Percentiles rank a stretch among this genome's conserved stretches.
Conservation (phyloP, 176 grass and related monocot genomes). For the Raddia distichophylla region DNA sequence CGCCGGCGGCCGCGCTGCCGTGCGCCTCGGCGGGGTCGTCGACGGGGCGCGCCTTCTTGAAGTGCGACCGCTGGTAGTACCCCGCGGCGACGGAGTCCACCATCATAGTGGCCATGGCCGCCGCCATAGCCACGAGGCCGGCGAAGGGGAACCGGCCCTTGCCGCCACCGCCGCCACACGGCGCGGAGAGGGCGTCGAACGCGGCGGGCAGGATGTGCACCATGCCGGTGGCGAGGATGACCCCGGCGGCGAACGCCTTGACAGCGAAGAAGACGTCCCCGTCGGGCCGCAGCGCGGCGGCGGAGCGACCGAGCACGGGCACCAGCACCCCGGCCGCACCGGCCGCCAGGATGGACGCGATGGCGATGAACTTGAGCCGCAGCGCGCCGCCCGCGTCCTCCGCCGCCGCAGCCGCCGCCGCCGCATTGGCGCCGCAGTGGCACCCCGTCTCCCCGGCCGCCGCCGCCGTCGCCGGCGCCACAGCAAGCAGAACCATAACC, state of each 20-base stretch:
- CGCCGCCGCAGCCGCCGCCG: background rate
- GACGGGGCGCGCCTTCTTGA: constrained; percentile 50
- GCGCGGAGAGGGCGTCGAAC: constrained; percentile 51
- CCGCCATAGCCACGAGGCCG: constrained; percentile 67
- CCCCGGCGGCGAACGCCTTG: constrained; percentile 87
- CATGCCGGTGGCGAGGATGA: constrained; percentile 90
- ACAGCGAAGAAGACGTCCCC: constrained; percentile 70
- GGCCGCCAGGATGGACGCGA: constrained; percentile 61
- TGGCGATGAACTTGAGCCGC: constrained; percentile 66
- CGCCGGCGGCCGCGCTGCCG: background rate
- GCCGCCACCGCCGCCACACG: constrained; percentile 10
- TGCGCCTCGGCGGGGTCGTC: constrained; percentile 6
- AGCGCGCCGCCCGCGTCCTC: constrained; percentile 54
- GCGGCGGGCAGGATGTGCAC: constrained; percentile 87
- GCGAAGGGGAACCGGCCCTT: constrained; percentile 62
- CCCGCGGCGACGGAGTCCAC: constrained; percentile 72
- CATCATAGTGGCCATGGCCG: constrained; percentile 78
- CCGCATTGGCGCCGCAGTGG: constrained; percentile 17
- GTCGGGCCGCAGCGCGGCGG: constrained; percentile 64
- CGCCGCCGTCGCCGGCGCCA: background rate
- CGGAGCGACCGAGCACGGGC: constrained; percentile 61
- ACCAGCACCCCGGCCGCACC: constrained; percentile 63
- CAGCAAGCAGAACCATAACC: background rate
- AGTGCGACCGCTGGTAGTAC: constrained; percentile 65
- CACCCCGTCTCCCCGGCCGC: background rate